Base-by-base conservation (phyloP, 2,329 filamentous ascomycete species). In the Diaporthe vaccinii region DNA sequence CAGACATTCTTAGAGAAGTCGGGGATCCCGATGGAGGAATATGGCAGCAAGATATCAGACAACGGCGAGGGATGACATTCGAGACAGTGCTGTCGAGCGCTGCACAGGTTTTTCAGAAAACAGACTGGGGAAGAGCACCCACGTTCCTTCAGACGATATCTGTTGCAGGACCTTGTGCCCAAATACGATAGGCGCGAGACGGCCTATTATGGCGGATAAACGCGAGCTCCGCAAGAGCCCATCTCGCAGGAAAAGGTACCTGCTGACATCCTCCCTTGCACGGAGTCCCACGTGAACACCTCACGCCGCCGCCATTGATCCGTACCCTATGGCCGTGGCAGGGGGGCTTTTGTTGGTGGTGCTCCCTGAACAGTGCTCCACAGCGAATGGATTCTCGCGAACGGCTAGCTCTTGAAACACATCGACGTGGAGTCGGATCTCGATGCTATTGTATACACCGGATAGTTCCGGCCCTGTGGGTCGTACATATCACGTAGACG, bases 361-460 rank as follows among this genome's bases (percentile, higher is more conserved):
- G 49, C 12, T 53, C 34, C 49, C 34, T 69, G 34, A 22, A 39
- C 49, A 14, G 22, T 51, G 65, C 46, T 25, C 46, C 65, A 39
- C 65, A 69, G 65, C 65, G 65, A 69, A 69, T 69, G 65, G 14
- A 69, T 69, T 69, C n/a, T 55, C 65, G 49, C 36, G 10, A 39
- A 36, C 9, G 46, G 3, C 28, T 69, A 22, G 65, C 28, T 69
- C 49, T 69, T 69, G 65, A 69, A 55, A 69, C 65, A 41, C 34
- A 7, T 55, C 22, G 65, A 25, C 46, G 31, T 46, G 65, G 65
- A 53, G 65, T 39, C 31, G 34, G 28, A 46, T 22, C 46, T 25
- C 22, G 46, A 53, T 68, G 31, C 9, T n/a, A 2, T 34, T 49
- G 4, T 41, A 7, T 31, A 68, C 34, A 28, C 8, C 62, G 46